Percentiles rank a stretch among this genome's conserved stretches.
These are phyloP conservation scores for Mycena venus DNA, from an alignment of 768 basidiomycete species.

Conservation along the genomic window DNA sequence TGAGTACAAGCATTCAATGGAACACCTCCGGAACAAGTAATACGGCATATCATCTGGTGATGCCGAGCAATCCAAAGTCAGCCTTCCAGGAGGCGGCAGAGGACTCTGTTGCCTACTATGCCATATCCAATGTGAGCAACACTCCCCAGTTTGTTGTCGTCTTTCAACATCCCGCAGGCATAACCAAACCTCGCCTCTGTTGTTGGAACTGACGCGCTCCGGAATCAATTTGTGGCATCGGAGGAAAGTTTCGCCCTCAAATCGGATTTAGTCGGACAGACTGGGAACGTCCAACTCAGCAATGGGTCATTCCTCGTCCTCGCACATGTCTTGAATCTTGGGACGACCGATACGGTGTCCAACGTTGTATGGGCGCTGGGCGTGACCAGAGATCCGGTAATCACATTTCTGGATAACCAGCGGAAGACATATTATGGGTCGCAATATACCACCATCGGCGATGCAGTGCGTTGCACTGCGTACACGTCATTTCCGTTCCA, in stretches of 20 bases:
- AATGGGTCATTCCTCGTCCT: slow-evolving; percentile 59
- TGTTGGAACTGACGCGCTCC: slow-evolving; percentile 23
- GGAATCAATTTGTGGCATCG: not conserved
- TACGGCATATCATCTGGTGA: slow-evolving; percentile 59
- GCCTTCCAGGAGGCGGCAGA: slow-evolving; percentile 61
- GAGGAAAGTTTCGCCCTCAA: not conserved
- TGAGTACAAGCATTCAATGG: slow-evolving; percentile 58
- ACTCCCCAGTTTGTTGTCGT: too few relatives aligned
- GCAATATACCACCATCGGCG: slow-evolving; percentile 42
- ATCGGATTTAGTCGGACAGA: not conserved
- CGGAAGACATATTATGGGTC: slow-evolving; percentile 54
- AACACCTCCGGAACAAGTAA: slow-evolving; percentile 47
- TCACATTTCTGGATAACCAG: slow-evolving; percentile 39
- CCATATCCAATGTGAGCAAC: slow-evolving; percentile 54
- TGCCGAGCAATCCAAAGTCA: slow-evolving; percentile 46
- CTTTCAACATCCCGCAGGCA: not conserved
- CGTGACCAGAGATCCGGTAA: slow-evolving; percentile 50
- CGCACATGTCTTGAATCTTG: slow-evolving; percentile 62
- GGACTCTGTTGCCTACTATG: slow-evolving; percentile 64
- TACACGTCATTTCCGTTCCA: not conserved
- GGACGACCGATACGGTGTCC: slow-evolving; percentile 43
- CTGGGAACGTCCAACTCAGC: slow-evolving; percentile 5
- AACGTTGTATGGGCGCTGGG: slow-evolving; percentile 55
- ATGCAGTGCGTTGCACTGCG: slow-evolving; percentile 46
- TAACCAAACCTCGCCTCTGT: slow-evolving; percentile 18